Evolutionary conservation across 2,329 filamentous ascomycete species (phyloP), one percentile per base, ranked within the genome.

Genomic region (Colletotrichum viniferum): DNA sequence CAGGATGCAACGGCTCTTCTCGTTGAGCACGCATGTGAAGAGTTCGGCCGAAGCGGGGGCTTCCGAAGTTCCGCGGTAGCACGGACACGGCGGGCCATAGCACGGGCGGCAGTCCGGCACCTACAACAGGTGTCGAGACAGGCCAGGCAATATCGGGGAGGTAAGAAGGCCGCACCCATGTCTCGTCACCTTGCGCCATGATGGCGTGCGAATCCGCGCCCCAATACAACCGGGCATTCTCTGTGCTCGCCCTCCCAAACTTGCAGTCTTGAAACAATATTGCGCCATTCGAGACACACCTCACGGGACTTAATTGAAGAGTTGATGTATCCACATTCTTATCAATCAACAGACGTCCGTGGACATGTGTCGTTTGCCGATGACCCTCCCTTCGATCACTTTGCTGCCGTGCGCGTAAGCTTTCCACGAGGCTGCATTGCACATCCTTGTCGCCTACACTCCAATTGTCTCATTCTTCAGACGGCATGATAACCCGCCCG

Each of bases 181-280:
- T 70, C 68, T 70, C 67, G 69, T 73, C 55, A 75, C 30, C 24
- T 73, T 72, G 69, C 73, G 55, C 69, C 63, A 73, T 73, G 56
- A 75, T 75, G 69, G 73, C 73, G 73, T 73, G 73, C 73, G 69
- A 67, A 68, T 26, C 38, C 43, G 69, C 32, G 18, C 36, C 14
- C 14, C 65, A 63, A 28, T 18, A 14, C 55, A 43, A 52, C 30
- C 32, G 7, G 21, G 62, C 26, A 63, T 48, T 16, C 9, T 26
- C 26, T 63, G 21, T 56, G 32, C 38, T 56, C n/a, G 56, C 10
- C 56, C 26, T 58, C 24, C 21, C 9, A 32, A 56, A 43, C 24
- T 72, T 4, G 48, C 62, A 16, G 48, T 48, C 21, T 30, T 72
- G 62, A 72, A 75, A 75, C 73, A 75, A 9, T 16, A 72, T 72